Base-by-base conservation (phyloP, 2,329 filamentous ascomycete species). In the Diaporthe amygdali region DNA sequence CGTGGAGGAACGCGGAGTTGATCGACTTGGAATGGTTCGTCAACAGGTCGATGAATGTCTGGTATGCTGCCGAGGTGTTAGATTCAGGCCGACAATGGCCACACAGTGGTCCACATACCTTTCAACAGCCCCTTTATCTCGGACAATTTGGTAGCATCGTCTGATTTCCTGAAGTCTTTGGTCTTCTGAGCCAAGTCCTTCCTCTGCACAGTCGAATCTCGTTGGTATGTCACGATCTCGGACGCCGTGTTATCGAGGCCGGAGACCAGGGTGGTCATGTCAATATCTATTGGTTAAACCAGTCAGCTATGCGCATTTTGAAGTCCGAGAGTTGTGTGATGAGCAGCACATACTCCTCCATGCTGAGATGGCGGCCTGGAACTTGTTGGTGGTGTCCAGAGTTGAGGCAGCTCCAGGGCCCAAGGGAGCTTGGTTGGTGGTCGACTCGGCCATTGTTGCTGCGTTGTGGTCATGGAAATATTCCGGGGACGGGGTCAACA, bases 101-200 rank as follows among this genome's bases (percentile, higher is more conserved):
- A 47, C 34, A 20, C 71, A 17, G 7, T 10, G 41, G 30, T 15
- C 22, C 30, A 73, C 78, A 56, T 80, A 95, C 94, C 92, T 87
- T 97, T 98, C 71, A 99, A 84, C 64, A 99, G 84, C 47, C 90
- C 90, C 83, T 98, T 99, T 84, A 97, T 91, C 81, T 99, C 96
- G 6, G 87, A 86, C 68, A 99, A 84, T 82, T 98, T 99, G 70
- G 89, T 90, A 14, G 92, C 85, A 85, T 99, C 95, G 76, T 98
- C 96, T 14, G 97, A 88, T 81, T 98, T 98, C 73, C 95, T 89
- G 77, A 98, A 99, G 77, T 98, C 96, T 79, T 99, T 99, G 0
- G 96, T 99, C 87, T 98, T 98, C 79, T 98, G 95, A n/a, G 97
- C 96, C 25, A 99, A 86, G 73, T 99, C 97, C 80, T 99, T 99